Evolutionary conservation across 805 yeast genomes (phyloP).

Genomic region (Kazachstania kunashirensis): DNA sequence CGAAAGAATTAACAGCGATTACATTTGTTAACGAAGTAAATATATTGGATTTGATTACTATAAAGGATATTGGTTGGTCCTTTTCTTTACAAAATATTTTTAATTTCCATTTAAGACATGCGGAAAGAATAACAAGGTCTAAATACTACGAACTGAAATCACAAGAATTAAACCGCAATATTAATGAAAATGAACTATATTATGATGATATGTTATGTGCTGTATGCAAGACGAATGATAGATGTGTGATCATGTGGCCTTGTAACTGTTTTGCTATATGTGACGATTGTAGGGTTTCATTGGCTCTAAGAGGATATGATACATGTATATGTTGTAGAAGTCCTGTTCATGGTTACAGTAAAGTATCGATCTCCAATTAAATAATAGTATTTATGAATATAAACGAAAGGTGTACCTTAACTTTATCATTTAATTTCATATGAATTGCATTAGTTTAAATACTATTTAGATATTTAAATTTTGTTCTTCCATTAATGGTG

Average conservation of each 20-base stretch:
- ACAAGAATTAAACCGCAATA: too few species aligned
- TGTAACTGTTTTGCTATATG: conserved; percentile 84
- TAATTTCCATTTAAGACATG: neutral
- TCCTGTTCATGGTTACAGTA: conserved; percentile 47
- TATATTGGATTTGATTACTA: neutral
- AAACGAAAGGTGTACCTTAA: neutral
- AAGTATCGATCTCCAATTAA: conserved; percentile 9
- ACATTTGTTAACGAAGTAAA: neutral
- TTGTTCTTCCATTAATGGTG: conserved; percentile 54
- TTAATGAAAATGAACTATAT: too few species aligned
- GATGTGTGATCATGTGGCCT: conserved; percentile 84
- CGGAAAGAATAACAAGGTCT: conserved; percentile 5
- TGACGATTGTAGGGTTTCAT: conserved; percentile 67
- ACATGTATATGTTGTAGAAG: conserved; percentile 83
- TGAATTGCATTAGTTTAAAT: neutral
- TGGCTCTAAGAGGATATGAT: conserved; percentile 61
- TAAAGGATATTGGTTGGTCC: conserved; percentile 3
- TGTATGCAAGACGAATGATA: conserved; percentile 64
- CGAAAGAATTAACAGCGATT: neutral
- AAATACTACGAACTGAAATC: neutral
- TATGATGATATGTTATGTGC: conserved; percentile 51
- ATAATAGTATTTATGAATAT: neutral
- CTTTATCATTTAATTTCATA: neutral
- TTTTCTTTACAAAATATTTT: neutral
- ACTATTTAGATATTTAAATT: neutral